These are phyloP conservation scores for Dendrobium chrysotoxum DNA, from an alignment of 106 monocot genomes.

Conservation along the genomic window DNA sequence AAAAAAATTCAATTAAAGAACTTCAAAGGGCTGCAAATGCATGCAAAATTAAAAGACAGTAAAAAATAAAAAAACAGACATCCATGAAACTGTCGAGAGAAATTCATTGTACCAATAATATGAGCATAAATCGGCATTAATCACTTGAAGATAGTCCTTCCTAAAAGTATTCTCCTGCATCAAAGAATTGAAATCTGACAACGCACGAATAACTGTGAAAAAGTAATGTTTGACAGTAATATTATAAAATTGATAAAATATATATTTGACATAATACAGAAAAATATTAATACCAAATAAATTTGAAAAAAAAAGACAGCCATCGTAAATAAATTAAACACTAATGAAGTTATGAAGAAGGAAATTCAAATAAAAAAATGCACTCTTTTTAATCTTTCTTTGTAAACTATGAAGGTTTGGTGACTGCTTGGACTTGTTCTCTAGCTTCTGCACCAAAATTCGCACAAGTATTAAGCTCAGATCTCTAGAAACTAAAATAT, in stretches of 20 bases:
- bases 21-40: no score
- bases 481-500: not conserved
- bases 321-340: no score
- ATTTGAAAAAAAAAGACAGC: no score
- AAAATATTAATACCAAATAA: not conserved
- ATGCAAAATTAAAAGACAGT: no score
- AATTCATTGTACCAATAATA: constrained; percentile 90
- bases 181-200: constrained; percentile 67
- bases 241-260: not conserved
- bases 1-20: no score
- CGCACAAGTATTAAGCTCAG: not conserved
- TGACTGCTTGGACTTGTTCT: constrained; percentile 62
- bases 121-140: constrained; percentile 60
- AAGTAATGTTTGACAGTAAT: not conserved
- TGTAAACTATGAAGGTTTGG: constrained; percentile 60
- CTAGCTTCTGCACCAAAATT: constrained; percentile 49
- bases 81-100: no score
- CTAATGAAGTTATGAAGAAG: no score
- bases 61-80: not conserved
- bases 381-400: constrained; percentile 81
- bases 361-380: constrained; percentile 12
- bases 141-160: constrained; percentile 69
- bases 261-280: not conserved
- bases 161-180: constrained; percentile 65
- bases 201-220: constrained; percentile 58